Conservation (phyloP, 2,329 filamentous ascomycete species). For the Fusarium napiforme region DNA sequence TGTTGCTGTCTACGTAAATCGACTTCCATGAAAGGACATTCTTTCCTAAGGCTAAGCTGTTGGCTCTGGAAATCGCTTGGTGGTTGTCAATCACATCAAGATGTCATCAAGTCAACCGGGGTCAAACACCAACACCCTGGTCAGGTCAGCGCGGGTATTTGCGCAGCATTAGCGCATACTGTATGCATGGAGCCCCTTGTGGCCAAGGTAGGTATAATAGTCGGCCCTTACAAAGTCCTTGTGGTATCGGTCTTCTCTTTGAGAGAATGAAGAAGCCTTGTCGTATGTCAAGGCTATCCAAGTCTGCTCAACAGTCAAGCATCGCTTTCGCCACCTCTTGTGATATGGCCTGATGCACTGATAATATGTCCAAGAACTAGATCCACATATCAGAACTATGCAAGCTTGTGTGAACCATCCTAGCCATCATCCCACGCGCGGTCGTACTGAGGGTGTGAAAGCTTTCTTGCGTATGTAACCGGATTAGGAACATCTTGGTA, state of each 20-base stretch:
- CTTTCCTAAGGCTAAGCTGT: slow-evolving; percentile 3
- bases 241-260: neutral
- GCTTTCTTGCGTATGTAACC: neutral
- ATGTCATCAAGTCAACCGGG: slow-evolving; percentile 18
- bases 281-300: slow-evolving; percentile 1
- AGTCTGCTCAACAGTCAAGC: slow-evolving; percentile 9
- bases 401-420: slow-evolving; percentile 10
- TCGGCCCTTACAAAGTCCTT: slow-evolving; percentile 6
- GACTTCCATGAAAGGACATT: neutral
- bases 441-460: slow-evolving; percentile 3
- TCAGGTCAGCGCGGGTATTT: slow-evolving; percentile 5
- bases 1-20: neutral
- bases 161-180: slow-evolving; percentile 4
- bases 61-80: slow-evolving; percentile 7
- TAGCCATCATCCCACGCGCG: slow-evolving; percentile 12
- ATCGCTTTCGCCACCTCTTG: slow-evolving; percentile 18
- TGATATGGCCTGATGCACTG: slow-evolving; percentile 9
- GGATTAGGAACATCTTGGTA: neutral
- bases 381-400: neutral
- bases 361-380: slow-evolving; percentile 5
- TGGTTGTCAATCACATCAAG: slow-evolving; percentile 27
- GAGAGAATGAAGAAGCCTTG: slow-evolving; percentile 4
- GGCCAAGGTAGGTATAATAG: slow-evolving; percentile 18
- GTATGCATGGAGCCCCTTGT: slow-evolving; percentile 1
- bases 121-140: slow-evolving; percentile 15